Base-by-base conservation (phyloP, 805 yeast genomes). In the Candida insectorum region DNA sequence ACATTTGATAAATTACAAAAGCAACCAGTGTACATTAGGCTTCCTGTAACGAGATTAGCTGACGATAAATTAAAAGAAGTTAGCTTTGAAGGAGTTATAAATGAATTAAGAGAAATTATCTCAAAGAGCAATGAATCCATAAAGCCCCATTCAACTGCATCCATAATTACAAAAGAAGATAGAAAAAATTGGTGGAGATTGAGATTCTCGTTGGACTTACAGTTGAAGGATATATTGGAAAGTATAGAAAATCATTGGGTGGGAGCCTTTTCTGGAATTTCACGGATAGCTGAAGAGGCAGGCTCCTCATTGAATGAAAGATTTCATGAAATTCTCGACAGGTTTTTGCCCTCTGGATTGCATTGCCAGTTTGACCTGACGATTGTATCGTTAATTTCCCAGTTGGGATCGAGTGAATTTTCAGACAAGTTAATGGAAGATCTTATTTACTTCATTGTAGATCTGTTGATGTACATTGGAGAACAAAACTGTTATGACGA, bases 161-260 rank as follows among this genome's bases (percentile, higher is more conserved):
- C 47, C 1, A 74, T 84, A 2, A 62, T 51, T 3, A 69, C 86
- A 0, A 67, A 71, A 28, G 81, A 77, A 26, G 82, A 79, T 19
- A 66, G 87, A 31, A 71, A 69, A 28, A 43, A 60, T 6, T 91
- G 97, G 96, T 93, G 97, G 95, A 67, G 69, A 25, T 60, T 62
- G 18, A 62, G 97, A 30, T 75, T 74, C 35, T 58, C 55, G 0
- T 60, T 88, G 12, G 96, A 91, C 53, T 52, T 62, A 7, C 56
- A 70, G 29, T 49, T 91, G 33, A 54, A 69, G 24, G 55, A 54
- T 2, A 54, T 88, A n/a, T 51, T 91, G n/a, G 47, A 52, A 1
- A 62, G 63, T 20, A 70, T 85, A 6, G 91, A 86, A 34, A 53
- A 54, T 15, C 60, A 63, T 35, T 85, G 96, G 89, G 60, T 91